Percentiles rank a stretch among this genome's conserved stretches.
These are phyloP conservation scores for Hypoxylon sp. DNA, from an alignment of 2,329 filamentous ascomycete species.

Conservation along the genomic window DNA sequence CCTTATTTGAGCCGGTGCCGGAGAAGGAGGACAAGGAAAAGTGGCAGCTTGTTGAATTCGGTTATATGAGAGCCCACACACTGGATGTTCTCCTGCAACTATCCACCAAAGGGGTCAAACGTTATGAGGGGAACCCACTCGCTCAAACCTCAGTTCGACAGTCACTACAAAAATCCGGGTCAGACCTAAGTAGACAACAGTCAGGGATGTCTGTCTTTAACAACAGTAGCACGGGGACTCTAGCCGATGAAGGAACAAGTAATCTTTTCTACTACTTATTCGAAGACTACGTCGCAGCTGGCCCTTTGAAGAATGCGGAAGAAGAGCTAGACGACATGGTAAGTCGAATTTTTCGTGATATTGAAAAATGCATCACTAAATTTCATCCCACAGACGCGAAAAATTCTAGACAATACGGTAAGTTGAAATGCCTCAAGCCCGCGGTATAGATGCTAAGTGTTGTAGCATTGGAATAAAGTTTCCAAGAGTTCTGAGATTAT, in stretches of 20 bases:
- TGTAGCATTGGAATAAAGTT: constrained; percentile 54
- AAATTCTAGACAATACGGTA: constrained; percentile 57
- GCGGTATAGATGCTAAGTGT: constrained; percentile 34
- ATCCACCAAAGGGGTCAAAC: constrained; percentile 58
- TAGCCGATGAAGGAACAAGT: constrained; percentile 67
- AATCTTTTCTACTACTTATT: constrained; percentile 77
- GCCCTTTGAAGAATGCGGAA: constrained; percentile 65
- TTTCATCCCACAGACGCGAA: constrained; percentile 51
- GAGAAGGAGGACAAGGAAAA: constrained; percentile 41
- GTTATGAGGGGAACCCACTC: constrained; percentile 58
- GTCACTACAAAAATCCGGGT: constrained; percentile 55
- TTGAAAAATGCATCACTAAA: constrained; percentile 38
- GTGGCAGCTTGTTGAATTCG: constrained; percentile 53
- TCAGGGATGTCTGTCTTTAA: constrained; percentile 45
- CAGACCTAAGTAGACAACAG: constrained; percentile 41
- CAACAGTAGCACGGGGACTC: constrained; percentile 34
- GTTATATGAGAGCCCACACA: constrained; percentile 58
- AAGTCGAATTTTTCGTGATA: constrained; percentile 41
- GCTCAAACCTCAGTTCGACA: constrained; percentile 60
- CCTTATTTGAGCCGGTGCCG: constrained; percentile 54
- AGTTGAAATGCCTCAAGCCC: constrained; percentile 28
- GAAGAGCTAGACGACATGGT: constrained; percentile 66
- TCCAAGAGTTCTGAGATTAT: constrained; percentile 68
- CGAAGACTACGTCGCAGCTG: constrained; percentile 75
- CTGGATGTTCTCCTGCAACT: constrained; percentile 58